Base-by-base conservation (phyloP, 2,329 filamentous ascomycete species). In the Penicillium hesseltinei region DNA sequence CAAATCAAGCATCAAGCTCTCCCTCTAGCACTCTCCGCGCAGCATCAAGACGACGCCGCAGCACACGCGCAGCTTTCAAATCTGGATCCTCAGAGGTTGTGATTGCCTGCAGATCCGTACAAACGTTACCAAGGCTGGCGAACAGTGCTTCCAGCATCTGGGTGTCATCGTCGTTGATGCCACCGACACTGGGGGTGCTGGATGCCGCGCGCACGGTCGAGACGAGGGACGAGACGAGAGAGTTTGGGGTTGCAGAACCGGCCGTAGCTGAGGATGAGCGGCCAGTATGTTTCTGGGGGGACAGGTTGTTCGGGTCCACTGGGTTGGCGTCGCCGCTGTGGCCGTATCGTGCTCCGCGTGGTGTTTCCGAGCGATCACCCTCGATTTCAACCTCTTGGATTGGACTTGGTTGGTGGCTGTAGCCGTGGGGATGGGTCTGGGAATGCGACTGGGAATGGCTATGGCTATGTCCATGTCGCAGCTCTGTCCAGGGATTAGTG, bases 21-120 rank as follows among this genome's bases (percentile, higher is more conserved):
- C 90, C 90, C 63, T 93, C 90, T 31, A 96, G 78, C 4, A 90
- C 82, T 51, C 84, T 81, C 58, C 87, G 85, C 5, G 91, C 92
- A 51, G 86, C 84, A 63, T 95, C 90, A 50, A 96, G 81, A 63
- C 89, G 82, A 61, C 88, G 80, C 58, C 91, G 81, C 72, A 89
- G 86, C 58, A 88, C 80, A 54, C 64, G 90, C 84, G 59, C 84
- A 75, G 65, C 81, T 80, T 57, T 82, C 75, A 62, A 76, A 75
- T 62, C 83, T 78, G 51, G 79, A 74, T 74, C 88, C 80, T 57
- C 82, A 78, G 60, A 88, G 65, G 31, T 69, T 5, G 73, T 75
- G 35, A 71, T 74, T 27, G 69, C 66, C 66, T 84, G 82, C 58
- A 85, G 69, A 56, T 78, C 76, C 38, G 74, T 71, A 54, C 81